Base-by-base conservation (phyloP, 1,284 basidiomycete genomes). In the Papiliotrema flavescens region DNA sequence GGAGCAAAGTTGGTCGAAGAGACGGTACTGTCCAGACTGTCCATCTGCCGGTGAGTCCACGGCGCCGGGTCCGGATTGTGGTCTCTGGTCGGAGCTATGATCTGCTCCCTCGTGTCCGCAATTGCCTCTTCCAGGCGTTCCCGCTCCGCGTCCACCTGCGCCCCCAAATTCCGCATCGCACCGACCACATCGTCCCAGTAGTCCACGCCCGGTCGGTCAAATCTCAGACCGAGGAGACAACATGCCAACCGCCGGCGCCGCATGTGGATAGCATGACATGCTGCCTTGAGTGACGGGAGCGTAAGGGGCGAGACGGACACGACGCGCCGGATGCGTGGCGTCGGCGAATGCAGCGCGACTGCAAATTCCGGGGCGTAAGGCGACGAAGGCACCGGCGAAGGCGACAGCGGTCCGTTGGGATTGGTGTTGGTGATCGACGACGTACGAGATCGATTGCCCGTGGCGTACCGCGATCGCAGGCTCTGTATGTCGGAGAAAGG, bases 151-250 rank as follows among this genome's bases (percentile, higher is more conserved):
- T 54, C 45, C 49, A 70, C 65, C 2, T 53, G 44, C 7, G 43
- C 53, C 2, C 35, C 23, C 46, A 75, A 50, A 3, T 53, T 40
- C 0, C 57, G 53, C 19, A 73, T 48, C 1, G 56, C 47, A 2
- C 44, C 43, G 13, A 46, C 52, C 5, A 72, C 66, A 4, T 64
- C 60, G 9, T 46, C 47, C 70, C 71, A 73, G 48, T 75, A 73
- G 15, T 19, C 43, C 19, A 41, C 54, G 17, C 55, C 57, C 15
- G 45, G 36, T 15, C 63, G 54, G 24, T 35, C 24, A 52, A 73
- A 74, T 7, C 56, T 53, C 41, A 75, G 50, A 2, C 69, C 73
- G 0, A 75, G 62, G 1, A 75, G 59, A 54, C 68, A 74, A 59
- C 70, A 73, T 0, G 69, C 71, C 13, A 74, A 42, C 19, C 67